Evolutionary conservation across 148 eudicot species (phyloP).

Genomic region (Hydrangea macrophylla): DNA sequence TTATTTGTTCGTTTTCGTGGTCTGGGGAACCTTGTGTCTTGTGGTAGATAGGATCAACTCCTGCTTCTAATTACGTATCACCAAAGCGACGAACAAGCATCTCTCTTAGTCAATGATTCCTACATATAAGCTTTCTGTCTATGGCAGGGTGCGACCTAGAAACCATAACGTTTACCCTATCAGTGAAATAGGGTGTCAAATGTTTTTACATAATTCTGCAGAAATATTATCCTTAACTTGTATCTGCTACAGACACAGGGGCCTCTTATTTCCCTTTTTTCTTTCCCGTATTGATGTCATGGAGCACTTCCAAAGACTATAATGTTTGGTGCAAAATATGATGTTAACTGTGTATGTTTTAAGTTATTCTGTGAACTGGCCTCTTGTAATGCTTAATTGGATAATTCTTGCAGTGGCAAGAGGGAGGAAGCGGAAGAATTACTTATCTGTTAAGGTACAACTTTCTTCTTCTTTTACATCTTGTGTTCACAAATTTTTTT

Average conservation of each 20-base stretch:
- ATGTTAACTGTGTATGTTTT: background rate
- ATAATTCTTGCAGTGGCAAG: slow-evolving; percentile 30
- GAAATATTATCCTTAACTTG: background rate
- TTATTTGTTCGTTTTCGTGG: too few species aligned
- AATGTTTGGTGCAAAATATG: background rate
- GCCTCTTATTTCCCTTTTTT: background rate
- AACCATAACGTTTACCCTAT: too few species aligned
- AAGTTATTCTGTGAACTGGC: background rate
- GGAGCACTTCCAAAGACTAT: background rate
- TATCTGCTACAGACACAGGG: background rate
- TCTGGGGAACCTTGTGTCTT: background rate
- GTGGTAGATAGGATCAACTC: background rate
- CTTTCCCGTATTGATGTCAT: background rate
- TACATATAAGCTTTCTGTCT: too few species aligned
- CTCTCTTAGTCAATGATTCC: too few species aligned
- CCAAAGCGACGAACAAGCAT: background rate
- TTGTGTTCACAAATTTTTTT: too few species aligned
- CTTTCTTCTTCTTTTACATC: background rate
- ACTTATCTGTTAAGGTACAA: slow-evolving; percentile 36
- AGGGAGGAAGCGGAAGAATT: slow-evolving; percentile 47
- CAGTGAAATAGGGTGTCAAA: too few species aligned
- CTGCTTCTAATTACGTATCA: too few species aligned
- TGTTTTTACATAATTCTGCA: background rate
- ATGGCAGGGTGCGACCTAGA: too few species aligned
- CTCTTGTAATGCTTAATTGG: background rate